Percentiles rank a stretch among this genome's conserved stretches.
Conservation (phyloP, 202 grass and related monocot genomes). For the Setaria italica region DNA sequence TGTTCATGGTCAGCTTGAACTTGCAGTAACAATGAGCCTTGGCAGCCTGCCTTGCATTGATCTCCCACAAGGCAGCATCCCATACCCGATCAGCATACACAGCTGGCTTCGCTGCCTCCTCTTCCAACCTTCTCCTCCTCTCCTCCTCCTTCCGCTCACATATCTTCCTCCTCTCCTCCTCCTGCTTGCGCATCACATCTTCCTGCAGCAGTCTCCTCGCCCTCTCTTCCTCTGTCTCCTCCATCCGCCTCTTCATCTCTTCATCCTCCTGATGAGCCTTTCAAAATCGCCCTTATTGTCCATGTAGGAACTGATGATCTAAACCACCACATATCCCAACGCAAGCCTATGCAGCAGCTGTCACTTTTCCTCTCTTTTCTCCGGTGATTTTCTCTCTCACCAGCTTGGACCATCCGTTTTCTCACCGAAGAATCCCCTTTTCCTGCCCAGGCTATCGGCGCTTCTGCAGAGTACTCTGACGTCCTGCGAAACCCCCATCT, state of each 20-base stretch:
- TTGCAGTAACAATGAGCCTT: neutral
- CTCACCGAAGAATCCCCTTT: too few species aligned
- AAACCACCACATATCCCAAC: too few species aligned
- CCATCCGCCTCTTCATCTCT: neutral
- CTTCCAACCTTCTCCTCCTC: neutral
- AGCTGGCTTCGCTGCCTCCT: neutral
- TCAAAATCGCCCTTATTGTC: too few species aligned
- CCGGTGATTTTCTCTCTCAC: too few species aligned
- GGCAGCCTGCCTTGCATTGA: neutral
- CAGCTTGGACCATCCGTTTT: too few species aligned
- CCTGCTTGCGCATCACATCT: neutral
- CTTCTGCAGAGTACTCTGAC: too few species aligned
- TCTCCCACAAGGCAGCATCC: constrained; percentile 1
- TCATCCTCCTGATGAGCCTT: neutral
- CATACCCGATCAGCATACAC: neutral
- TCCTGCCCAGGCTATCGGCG: too few species aligned
- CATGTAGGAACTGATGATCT: too few species aligned
- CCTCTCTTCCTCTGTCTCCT: constrained; percentile 14
- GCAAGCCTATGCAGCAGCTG: too few species aligned
- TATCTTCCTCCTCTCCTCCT: constrained; percentile 15
- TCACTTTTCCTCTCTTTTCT: too few species aligned
- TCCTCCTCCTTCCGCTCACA: neutral
- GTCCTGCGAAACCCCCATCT: too few species aligned
- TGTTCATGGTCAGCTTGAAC: neutral
- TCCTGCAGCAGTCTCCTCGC: neutral